Evolutionary conservation across 805 yeast genomes (phyloP), one percentile per base, ranked within the genome.

Genomic region (Kodamaea kakaduensis): DNA sequence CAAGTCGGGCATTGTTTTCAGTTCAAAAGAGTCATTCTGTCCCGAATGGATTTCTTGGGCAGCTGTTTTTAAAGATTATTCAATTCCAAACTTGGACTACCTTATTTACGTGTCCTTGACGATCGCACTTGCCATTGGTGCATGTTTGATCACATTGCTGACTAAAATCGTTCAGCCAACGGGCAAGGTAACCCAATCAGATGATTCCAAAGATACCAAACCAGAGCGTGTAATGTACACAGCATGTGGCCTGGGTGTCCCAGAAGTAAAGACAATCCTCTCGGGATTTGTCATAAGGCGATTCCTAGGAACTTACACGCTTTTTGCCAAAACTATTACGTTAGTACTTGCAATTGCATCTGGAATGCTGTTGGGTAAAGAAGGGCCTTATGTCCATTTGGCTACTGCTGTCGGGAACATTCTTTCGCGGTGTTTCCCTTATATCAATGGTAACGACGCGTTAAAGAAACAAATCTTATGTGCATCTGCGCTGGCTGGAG

Each of bases 371-470:
- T 53, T 76, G 7, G 82, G 82, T 1, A 76, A 76, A 50, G 82
- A 76, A 40, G 82, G 82, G 3, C 82, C 82, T 0, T 76, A 67
- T 46, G 82, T 76, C 15, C 82, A 76, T 50, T 59, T 76, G 31
- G 77, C 81, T 0, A 62, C 80, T 2, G 71, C 77, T 43, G 76
- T 73, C 15, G 82, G 82, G 3, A 76, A 76, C 45, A 65, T 76
- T 13, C 47, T 66, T n/a, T 57, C 73, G 26, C 54, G 82, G 24
- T 43, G 61, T 23, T 74, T 73, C 44, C 58, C 66, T 1, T 65
- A 61, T 45, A 73, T 71, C 32, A 50, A 66, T 36, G 50, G 58
- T 5, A 75, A 75, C 44, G 80, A 75, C 26, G 52, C 73, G 17
- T 62, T 72, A 36, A 61, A 73, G 35, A 64, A 79, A 34, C 78